Base-by-base conservation (phyloP, 306 rosid genomes). In the Boehmeria nivea region DNA sequence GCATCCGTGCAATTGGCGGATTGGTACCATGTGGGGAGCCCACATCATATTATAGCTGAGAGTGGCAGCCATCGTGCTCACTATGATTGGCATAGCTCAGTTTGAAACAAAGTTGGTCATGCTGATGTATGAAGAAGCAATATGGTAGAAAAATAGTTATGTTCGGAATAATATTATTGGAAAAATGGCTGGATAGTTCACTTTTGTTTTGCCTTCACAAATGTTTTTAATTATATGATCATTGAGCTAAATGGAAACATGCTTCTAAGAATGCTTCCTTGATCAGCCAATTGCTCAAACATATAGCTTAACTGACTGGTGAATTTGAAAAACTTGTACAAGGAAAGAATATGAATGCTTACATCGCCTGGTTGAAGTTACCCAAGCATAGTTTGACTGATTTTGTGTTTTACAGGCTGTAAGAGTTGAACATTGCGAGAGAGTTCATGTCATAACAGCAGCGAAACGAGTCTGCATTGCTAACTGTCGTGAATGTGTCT, bases 391-490 rank as follows among this genome's bases (percentile, higher is more conserved):
- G 59, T 18, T 40, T 13, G 54, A 48, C 26, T 61, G 34, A 40
- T 22, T 43, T 43, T 65, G 68, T 54, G 20, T 49, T 67, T 83
- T 59, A 57, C 89, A 93, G 99, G 99, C 99, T 56, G 88, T 93
- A 19, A 83, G 88, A 81, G 82, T 93, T 45, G 99, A 93, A 59
- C 99, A 93, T 61, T 93, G 99, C 70, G 99, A 93, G 79, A 81
- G 99, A 72, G 99, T 83, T 73, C 99, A 93, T 77, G 91, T 93
- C 62, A 79, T 93, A 50, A 87, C 87, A 57, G 95, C 88, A 33
- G 75, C 99, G 38, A 87, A 93, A 61, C 85, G 80, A 59, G 80
- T 93, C 72, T 85, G 96, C 73, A 88, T 93, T 75, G 96, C 99
- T 43, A 93, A 93, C 70, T 87, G 99, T 61, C 95, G 99, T 6